Conservation (phyloP, 1,284 basidiomycete species). For the Golubevia sp. region DNA sequence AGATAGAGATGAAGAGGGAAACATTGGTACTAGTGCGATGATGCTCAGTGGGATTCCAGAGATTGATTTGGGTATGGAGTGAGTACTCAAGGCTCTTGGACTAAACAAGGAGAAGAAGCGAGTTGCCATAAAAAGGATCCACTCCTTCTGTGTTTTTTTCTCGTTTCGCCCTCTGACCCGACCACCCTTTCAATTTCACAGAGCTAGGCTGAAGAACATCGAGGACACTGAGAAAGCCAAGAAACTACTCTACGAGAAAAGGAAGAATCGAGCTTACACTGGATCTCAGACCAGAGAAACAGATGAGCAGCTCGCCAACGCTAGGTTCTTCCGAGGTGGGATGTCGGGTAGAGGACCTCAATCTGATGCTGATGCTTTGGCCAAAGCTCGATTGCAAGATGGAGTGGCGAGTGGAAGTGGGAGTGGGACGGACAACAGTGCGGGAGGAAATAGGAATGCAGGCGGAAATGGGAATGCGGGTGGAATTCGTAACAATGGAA, state of each 20-base stretch:
- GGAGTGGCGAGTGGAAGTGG: background rate
- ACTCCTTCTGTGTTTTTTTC: background rate
- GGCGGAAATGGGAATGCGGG: background rate
- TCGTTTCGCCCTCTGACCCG: background rate
- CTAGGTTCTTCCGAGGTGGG: constrained; percentile 19
- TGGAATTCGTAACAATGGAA: background rate
- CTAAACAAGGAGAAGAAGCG: too few species aligned
- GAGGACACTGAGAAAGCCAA: constrained; percentile 40
- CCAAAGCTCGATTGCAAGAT: background rate
- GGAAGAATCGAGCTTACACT: background rate
- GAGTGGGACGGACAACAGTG: background rate
- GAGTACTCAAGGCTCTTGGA: constrained; percentile 6
- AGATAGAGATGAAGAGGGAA: constrained; percentile 27
- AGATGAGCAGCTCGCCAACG: constrained; percentile 19
- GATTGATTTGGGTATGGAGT: constrained; percentile 45
- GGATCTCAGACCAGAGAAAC: background rate
- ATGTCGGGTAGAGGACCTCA: constrained; percentile 4
- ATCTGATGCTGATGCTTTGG: constrained; percentile 20
- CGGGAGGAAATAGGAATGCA: background rate
- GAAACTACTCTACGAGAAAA: constrained; percentile 13
- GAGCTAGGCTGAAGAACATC: constrained; percentile 37
- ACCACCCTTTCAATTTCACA: background rate
- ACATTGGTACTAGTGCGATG: constrained; percentile 28
- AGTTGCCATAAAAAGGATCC: too few species aligned
- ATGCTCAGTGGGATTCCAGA: constrained; percentile 49